phyloP scores from a whole-genome alignment of 2,329 filamentous ascomycete genomes.

The Ascochyta fabae region DNA sequence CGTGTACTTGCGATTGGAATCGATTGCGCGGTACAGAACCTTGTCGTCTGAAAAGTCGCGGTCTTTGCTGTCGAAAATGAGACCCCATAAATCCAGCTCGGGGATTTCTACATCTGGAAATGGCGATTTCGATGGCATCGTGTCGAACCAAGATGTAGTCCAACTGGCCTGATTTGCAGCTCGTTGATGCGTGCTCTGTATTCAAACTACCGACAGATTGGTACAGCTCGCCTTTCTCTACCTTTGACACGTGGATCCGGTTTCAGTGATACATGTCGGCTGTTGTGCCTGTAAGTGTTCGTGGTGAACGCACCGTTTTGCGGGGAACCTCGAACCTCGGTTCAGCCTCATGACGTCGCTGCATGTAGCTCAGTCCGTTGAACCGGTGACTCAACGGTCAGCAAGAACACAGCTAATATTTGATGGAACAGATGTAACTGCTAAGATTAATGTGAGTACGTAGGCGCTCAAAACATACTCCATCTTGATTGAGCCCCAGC shows the following conservation, averaged over 20 bases:
- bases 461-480: too few relatives aligned
- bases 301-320: not conserved
- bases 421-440: not conserved
- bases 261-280: not conserved
- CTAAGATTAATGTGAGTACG: too few relatives aligned
- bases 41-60: slow-evolving; percentile 32
- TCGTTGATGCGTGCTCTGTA: not conserved
- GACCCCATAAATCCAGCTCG: slow-evolving; percentile 29
- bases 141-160: not conserved
- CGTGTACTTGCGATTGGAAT: slow-evolving; percentile 61
- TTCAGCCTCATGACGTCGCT: slow-evolving; percentile 14
- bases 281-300: slow-evolving; percentile 1
- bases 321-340: slow-evolving; percentile 23
- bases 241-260: not conserved
- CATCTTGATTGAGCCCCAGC: not conserved
- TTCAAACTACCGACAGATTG: not conserved
- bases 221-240: not conserved
- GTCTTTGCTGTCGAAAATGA: slow-evolving; percentile 32
- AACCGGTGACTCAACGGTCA: not conserved
- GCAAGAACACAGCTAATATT: not conserved
- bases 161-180: not conserved
- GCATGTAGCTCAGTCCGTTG: not conserved
- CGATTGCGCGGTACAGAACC: slow-evolving; percentile 32
- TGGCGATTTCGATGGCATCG: slow-evolving; percentile 31
- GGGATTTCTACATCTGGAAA: slow-evolving; percentile 33